These are phyloP conservation scores for Boletus bicolor DNA, from an alignment of 768 basidiomycete species.

Conservation along the genomic window DNA sequence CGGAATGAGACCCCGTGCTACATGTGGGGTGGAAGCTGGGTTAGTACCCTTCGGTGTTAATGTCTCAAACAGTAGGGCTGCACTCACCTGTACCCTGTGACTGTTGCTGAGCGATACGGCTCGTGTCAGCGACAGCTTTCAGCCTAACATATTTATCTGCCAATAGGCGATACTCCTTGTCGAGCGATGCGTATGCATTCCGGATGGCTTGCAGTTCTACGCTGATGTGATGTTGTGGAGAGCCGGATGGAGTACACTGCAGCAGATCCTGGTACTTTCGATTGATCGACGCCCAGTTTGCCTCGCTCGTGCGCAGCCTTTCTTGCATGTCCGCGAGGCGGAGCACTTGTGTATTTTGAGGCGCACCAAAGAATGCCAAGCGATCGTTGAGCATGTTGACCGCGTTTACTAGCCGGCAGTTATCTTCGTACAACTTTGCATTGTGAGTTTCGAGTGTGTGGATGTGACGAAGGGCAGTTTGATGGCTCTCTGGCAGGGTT, in stretches of 20 bases:
- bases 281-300: constrained; percentile 12
- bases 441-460: constrained; percentile 29
- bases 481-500: constrained; percentile 30
- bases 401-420: constrained; percentile 29
- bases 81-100: constrained; percentile 8
- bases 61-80: background rate
- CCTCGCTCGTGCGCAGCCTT: constrained; percentile 23
- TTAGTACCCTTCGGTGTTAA: background rate
- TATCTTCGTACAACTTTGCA: constrained; percentile 38
- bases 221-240: constrained; percentile 15
- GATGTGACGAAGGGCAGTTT: constrained; percentile 31
- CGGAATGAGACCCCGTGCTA: constrained; percentile 5
- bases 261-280: constrained; percentile 28
- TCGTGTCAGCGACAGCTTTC: constrained; percentile 5
- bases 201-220: constrained; percentile 19
- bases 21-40: background rate
- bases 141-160: constrained; percentile 22
- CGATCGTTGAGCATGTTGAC: constrained; percentile 33
- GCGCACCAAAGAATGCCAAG: constrained; percentile 18
- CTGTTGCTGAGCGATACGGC: constrained; percentile 7
- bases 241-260: constrained; percentile 6
- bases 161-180: constrained; percentile 20
- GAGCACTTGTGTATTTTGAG: constrained; percentile 15
- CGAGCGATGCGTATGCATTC: constrained; percentile 20
- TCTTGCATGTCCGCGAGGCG: constrained; percentile 26